Percentiles rank a stretch among this genome's conserved stretches.
phyloP scores from a whole-genome alignment of 495 filamentous ascomycete genomes.

The Trichoderma orchidacearum region DNA sequence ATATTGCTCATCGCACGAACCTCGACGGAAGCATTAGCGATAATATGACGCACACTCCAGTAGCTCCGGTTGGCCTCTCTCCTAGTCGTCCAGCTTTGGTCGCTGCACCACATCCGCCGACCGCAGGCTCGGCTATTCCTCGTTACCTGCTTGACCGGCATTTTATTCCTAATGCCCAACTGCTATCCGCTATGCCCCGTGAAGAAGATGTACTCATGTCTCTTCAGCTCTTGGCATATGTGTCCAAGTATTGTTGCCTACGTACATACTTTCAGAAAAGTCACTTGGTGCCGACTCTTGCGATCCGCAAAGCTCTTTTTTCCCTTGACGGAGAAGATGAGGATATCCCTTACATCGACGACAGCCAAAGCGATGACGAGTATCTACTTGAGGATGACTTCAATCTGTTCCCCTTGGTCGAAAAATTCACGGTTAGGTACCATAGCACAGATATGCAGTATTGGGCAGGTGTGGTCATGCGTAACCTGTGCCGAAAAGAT shows the following conservation, averaged over 20 bases:
- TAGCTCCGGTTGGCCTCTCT: conserved; percentile 57
- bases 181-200: conserved; percentile 78
- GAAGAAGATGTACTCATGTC: conserved; percentile 98
- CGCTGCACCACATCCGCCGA: conserved; percentile 56
- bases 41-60: conserved; percentile 29
- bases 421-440: conserved; percentile 93
- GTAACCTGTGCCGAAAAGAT: conserved; percentile 96
- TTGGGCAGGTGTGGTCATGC: conserved; percentile 98
- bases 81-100: conserved; percentile 60
- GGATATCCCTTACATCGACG: conserved; percentile 18
- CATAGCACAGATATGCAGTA: conserved; percentile 97
- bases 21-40: conserved; percentile 83
- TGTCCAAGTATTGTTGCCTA: conserved; percentile 96
- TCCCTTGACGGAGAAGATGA: not conserved
- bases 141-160: conserved; percentile 64
- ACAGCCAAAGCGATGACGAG: conserved; percentile 73
- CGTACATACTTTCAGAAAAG: conserved; percentile 89
- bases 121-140: conserved; percentile 50
- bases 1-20: conserved; percentile 82
- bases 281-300: conserved; percentile 84
- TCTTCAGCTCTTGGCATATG: conserved; percentile 91
- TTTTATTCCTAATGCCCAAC: conserved; percentile 47
- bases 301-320: conserved; percentile 66
- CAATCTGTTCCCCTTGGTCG: conserved; percentile 96
- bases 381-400: conserved; percentile 86